These are phyloP conservation scores for Linnemannia schmuckeri DNA, from an alignment of 192 early-diverging fungal genomes.

Conservation along the genomic window DNA sequence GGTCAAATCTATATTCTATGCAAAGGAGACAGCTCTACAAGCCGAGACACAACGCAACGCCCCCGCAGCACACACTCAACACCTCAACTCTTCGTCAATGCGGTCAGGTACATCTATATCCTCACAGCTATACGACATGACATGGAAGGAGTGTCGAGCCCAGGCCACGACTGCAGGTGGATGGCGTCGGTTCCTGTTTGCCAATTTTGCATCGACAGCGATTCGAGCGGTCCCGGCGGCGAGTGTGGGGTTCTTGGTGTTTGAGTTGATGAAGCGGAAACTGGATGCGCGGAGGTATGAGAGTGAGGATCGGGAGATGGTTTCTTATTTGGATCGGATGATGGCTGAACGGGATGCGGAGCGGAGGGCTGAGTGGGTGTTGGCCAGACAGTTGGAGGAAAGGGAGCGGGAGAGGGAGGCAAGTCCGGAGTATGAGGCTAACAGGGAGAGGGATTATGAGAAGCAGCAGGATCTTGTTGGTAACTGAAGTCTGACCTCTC, in stretches of 20 bases:
- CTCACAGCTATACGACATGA: conserved; percentile 61
- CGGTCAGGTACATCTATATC: conserved; percentile 33
- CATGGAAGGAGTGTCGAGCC: conserved; percentile 67
- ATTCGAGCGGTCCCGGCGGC: conserved; percentile 69
- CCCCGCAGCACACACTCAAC: conserved; percentile 43
- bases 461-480: background rate
- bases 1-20: conserved; percentile 74
- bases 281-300: conserved; percentile 62
- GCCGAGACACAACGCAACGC: conserved; percentile 42
- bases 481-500: too few relatives aligned
- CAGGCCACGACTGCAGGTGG: conserved; percentile 56
- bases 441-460: conserved; percentile 9
- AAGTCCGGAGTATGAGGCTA: background rate
- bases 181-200: conserved; percentile 63
- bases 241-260: conserved; percentile 72
- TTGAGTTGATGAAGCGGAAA: conserved; percentile 72
- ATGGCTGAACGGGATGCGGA: conserved; percentile 43
- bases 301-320: conserved; percentile 50
- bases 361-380: conserved; percentile 12
- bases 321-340: conserved; percentile 38
- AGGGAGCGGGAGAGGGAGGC: background rate
- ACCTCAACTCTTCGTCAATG: conserved; percentile 55
- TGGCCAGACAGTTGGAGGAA: background rate
- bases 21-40: conserved; percentile 71
- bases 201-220: conserved; percentile 65